Percentiles rank a stretch among this genome's conserved stretches.
Conservation (phyloP, 192 early-diverging fungal genomes). For the Backusella macrospora region DNA sequence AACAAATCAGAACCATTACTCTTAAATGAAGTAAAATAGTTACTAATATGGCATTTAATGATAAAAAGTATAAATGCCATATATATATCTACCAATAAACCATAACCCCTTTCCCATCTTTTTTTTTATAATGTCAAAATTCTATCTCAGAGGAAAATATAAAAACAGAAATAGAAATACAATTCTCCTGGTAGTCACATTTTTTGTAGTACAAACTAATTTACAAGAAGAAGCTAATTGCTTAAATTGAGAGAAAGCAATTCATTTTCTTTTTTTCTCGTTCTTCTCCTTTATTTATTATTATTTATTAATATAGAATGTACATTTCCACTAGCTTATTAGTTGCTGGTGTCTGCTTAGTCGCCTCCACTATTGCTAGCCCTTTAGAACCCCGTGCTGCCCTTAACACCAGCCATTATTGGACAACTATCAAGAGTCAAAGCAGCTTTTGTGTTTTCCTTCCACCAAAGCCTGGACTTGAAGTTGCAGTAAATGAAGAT, state of each 20-base stretch:
- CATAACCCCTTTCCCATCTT: too few relatives aligned
- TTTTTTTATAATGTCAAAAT: neutral
- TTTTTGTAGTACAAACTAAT: neutral
- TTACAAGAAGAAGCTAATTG: slow-evolving; percentile 14
- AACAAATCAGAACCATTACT: neutral
- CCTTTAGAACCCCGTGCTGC: slow-evolving; percentile 13
- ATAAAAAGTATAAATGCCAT: too few relatives aligned
- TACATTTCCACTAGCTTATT: slow-evolving; percentile 13
- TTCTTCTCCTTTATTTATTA: slow-evolving; percentile 4
- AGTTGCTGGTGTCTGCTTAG: neutral
- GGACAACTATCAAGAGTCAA: slow-evolving; percentile 29
- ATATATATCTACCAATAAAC: neutral
- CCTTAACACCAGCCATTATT: slow-evolving; percentile 13
- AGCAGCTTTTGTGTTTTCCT: slow-evolving; percentile 55
- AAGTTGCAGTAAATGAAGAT: slow-evolving; percentile 47
- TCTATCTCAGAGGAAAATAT: neutral
- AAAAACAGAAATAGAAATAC: neutral
- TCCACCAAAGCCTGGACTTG: slow-evolving; percentile 44
- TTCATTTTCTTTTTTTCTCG: neutral
- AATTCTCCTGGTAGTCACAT: neutral
- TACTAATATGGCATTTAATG: too few relatives aligned
- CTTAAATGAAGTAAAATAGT: too few relatives aligned
- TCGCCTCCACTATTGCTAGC: neutral
- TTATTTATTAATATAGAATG: slow-evolving; percentile 16
- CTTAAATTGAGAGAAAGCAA: slow-evolving; percentile 3